Base-by-base conservation (phyloP, 2,329 filamentous ascomycete genomes). In the Venturia pyrina region DNA sequence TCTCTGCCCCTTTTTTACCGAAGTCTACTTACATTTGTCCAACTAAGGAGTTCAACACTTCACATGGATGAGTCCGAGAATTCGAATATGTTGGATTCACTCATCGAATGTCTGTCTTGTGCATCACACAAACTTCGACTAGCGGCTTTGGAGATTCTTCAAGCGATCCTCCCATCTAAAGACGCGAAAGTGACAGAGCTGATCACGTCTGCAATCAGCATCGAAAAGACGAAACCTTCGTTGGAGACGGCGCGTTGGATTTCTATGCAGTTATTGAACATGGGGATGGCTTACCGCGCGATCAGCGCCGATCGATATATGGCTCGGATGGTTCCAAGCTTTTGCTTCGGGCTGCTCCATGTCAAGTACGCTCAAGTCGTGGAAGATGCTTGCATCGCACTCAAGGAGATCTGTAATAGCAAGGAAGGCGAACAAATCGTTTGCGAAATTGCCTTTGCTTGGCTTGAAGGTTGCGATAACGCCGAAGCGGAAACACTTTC, bases 271-370 rank as follows among this genome's bases (percentile, higher is more conserved):
- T 83, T 97, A 65, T 89, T 93, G 60, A 92, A 91, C 71, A 82
- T 97, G 56, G 88, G 83, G 1, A 77, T 82, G 19, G 74, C 81
- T 24, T 96, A 95, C 73, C 77, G 83, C 6, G 80, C 83, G 32
- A 73, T 88, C 11, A 78, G 80, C 50, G 78, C 83, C 1, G 81
- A 84, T 46, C 48, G 84, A 1, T 90, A 88, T 85, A 78, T 96
- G 69, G 81, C 84, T 67, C 82, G 84, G 70, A 86, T 91, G 7
- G 83, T 98, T 40, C 90, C 93, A 0, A 83, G 85, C 0, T 98
- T 93, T 72, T 87, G 91, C 71, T 96, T 97, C 71, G 95, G 95
- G 62, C 84, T 97, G 76, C 82, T 98, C 67, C 95, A 93, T 0
- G 87, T 96, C 62, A 90, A 89, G 70, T 82, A 97, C 69, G 85